These are phyloP conservation scores for Holtermanniella nyarrowii DNA, from an alignment of 768 basidiomycete genomes.

Conservation along the genomic window DNA sequence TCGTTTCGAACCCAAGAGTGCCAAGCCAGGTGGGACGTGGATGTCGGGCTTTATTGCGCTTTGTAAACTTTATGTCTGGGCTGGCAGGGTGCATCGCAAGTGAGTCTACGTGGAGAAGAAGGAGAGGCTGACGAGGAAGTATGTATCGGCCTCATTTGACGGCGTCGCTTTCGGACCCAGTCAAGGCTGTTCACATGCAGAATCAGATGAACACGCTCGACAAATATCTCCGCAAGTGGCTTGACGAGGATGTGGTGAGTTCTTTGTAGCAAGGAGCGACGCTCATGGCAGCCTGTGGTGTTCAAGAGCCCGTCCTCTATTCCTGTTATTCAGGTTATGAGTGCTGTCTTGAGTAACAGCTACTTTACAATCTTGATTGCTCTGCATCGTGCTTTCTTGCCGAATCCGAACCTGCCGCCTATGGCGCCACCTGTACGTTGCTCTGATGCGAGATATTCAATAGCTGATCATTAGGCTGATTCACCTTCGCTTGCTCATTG, in stretches of 20 bases:
- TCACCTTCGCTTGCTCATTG: conserved; percentile 28
- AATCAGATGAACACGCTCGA: conserved; percentile 68
- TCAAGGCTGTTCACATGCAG: conserved; percentile 66
- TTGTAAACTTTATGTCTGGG: conserved; percentile 70
- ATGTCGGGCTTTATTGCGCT: conserved; percentile 75
- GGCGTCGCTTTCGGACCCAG: conserved; percentile 57
- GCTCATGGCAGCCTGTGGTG: conserved; percentile 17
- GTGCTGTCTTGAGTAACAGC: conserved; percentile 26
- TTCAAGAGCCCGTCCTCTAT: conserved; percentile 28
- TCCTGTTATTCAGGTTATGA: conserved; percentile 23
- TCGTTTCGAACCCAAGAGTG: too few relatives aligned
- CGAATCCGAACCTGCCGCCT: conserved; percentile 20
- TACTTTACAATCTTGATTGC: conserved; percentile 33
- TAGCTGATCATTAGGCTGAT: too few relatives aligned
- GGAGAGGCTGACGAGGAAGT: conserved; percentile 46
- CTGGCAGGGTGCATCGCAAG: conserved; percentile 54
- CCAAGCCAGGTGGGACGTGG: conserved; percentile 45
- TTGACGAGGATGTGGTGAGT: conserved; percentile 49
- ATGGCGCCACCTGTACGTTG: not conserved
- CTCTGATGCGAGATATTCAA: too few relatives aligned
- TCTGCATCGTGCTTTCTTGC: conserved; percentile 32
- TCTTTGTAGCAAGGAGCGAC: not conserved
- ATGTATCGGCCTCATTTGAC: conserved; percentile 3
- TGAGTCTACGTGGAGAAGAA: conserved; percentile 68
- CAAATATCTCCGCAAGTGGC: conserved; percentile 67